phyloP scores from a whole-genome alignment of 2,329 filamentous ascomycete species.

The Apiospora sp. region DNA sequence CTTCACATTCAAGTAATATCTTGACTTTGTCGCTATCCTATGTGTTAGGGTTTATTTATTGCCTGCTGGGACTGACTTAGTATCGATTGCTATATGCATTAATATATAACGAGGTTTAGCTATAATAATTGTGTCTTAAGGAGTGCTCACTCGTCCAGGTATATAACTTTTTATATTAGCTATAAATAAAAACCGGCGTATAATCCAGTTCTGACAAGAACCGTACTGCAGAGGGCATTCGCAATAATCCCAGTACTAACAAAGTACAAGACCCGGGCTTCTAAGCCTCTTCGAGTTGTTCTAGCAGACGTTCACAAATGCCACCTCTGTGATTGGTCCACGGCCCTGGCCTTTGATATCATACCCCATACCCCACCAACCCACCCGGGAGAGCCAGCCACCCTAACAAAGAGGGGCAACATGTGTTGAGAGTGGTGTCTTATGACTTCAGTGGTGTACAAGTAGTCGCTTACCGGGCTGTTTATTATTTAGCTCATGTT shows the following conservation, averaged over 20 bases:
- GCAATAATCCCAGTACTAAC: background rate
- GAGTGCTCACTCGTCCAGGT: too few relatives aligned
- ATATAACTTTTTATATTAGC: too few relatives aligned
- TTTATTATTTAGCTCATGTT: background rate
- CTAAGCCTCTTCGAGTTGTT: background rate
- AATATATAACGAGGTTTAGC: too few relatives aligned
- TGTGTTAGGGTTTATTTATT: too few relatives aligned
- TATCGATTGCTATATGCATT: too few relatives aligned
- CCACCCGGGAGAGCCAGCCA: background rate
- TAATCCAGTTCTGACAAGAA: background rate
- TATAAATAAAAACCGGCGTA: too few relatives aligned
- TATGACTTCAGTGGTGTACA: background rate
- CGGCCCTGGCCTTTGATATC: background rate
- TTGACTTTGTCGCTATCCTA: too few relatives aligned
- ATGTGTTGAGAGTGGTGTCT: background rate
- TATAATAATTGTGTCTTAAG: too few relatives aligned
- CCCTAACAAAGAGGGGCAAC: conserved; percentile 7
- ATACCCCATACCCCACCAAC: background rate
- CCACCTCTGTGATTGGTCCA: background rate
- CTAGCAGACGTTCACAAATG: background rate
- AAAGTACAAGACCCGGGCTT: background rate
- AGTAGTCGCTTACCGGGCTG: background rate
- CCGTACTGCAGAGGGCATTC: background rate
- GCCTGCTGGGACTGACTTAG: too few relatives aligned
- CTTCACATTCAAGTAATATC: too few relatives aligned